These are phyloP conservation scores for Domatiomyces catenatus DNA, from an alignment of 2,329 filamentous ascomycete species.

Conservation along the genomic window DNA sequence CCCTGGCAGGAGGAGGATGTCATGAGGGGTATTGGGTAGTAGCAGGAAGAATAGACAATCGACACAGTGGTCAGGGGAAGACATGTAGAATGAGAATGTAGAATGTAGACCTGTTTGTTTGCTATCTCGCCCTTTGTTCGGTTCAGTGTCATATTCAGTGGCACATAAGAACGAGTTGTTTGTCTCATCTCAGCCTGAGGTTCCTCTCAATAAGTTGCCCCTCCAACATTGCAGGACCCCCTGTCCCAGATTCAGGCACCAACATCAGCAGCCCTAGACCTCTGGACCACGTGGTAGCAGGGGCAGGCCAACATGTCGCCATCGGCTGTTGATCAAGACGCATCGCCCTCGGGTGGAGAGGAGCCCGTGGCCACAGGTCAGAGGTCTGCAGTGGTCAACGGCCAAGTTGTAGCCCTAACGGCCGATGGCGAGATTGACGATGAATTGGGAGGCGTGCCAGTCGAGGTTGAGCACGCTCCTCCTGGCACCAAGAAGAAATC, in stretches of 20 bases:
- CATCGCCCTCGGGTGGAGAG: neutral
- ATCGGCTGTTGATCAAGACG: neutral
- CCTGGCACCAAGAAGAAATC: conserved; percentile 22
- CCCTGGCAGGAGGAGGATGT: neutral
- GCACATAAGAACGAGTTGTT: neutral
- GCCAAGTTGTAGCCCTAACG: neutral
- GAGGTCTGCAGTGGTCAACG: neutral
- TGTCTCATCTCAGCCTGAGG: neutral
- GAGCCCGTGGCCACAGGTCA: neutral
- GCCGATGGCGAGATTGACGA: neutral
- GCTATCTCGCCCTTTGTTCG: neutral
- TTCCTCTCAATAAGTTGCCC: neutral
- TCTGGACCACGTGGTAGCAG: neutral
- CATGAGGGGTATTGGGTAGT: neutral
- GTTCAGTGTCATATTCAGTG: neutral
- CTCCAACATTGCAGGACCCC: neutral
- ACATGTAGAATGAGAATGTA: too few relatives aligned
- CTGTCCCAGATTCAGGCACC: neutral
- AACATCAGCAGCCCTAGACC: neutral
- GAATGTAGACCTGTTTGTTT: too few relatives aligned
- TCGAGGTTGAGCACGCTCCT: neutral
- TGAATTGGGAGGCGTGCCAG: neutral
- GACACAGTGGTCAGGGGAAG: too few relatives aligned
- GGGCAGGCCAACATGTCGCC: neutral
- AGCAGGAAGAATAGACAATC: neutral